Base-by-base conservation (phyloP, 1,284 basidiomycete species). In the Kwoniella shivajii region DNA sequence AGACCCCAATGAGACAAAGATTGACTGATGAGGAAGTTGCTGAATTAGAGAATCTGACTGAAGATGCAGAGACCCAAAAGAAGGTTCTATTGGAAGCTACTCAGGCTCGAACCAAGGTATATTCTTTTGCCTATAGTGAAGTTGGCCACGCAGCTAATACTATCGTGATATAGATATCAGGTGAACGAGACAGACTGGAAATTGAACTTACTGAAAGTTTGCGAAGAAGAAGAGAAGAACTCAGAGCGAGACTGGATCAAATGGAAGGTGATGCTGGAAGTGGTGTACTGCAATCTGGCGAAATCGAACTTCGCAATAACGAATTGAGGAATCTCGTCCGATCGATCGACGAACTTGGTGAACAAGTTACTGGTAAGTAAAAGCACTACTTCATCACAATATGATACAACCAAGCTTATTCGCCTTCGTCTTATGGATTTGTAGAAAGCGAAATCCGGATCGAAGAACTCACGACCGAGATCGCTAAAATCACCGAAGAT, bases 151-250 rank as follows among this genome's bases (percentile, higher is more conserved):
- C 34, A 39, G 37, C 37, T 39, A 6, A 39, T 39, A 13, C 6
- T 39, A 5, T 24, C 39, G 20, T 30, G 33, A 30, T n/a, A n/a
- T 61, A 96, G 90, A 78, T 94, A 54, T 86, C 88, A 36, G 84
- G 86, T 22, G 83, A 83, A 62, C 92, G 90, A 76, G 90, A 87
- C 69, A 79, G 87, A 13, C 79, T 97, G 22, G 91, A 97, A 74
- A 94, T 98, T 50, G 95, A 99, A 75, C 82, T 99, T 31, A 91
- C 89, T 61, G 95, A 99, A 72, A 88, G 87, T 63, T 82, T 98
- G 16, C 83, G 86, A 18, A 84, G 93, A 3, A 84, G 88, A 14
- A 82, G 85, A 37, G 87, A 92, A 53, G 92, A 94, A 68, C 72
- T 97, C 2, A 84, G 85, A 38, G 77, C 80, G 37, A 89, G 89